Evolutionary conservation across 139 green algal species (phyloP).

Genomic region (Chlamydomonas asymmetrica): DNA sequence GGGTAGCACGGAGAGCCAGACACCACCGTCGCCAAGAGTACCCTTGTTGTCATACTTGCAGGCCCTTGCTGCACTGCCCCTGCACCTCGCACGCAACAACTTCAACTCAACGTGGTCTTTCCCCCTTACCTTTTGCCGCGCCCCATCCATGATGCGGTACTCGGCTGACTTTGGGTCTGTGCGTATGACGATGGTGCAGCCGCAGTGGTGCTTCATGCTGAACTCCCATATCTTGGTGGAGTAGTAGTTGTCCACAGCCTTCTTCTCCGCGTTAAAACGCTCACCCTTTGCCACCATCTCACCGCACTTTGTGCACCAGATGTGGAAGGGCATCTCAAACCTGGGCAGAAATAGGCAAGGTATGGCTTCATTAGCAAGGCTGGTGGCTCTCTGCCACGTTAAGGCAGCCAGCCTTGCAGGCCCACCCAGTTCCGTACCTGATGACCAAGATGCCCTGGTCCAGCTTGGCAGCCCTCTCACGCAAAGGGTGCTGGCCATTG

Average conservation of each 20-base stretch:
- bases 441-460: constrained; percentile 93
- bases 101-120: background rate
- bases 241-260: constrained; percentile 85
- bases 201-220: constrained; percentile 87
- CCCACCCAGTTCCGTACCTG: constrained; percentile 39
- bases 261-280: constrained; percentile 98
- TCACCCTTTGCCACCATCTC: constrained; percentile 94
- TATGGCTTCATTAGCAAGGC: too few species aligned
- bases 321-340: constrained; percentile 98
- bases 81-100: background rate
- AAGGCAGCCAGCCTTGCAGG: constrained; percentile 2
- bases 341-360: too few species aligned
- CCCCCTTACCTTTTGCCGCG: constrained; percentile 53
- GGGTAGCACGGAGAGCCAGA: background rate
- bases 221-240: constrained; percentile 93
- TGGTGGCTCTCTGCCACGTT: too few species aligned
- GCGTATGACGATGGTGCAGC: constrained; percentile 88
- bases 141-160: constrained; percentile 78
- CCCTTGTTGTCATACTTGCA: background rate
- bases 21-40: background rate
- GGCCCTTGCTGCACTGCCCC: background rate
- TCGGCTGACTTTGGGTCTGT: constrained; percentile 92
- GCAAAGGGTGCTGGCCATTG: constrained; percentile 77
- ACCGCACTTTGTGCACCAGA: constrained; percentile 87
- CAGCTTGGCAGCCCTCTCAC: constrained; percentile 85